Base-by-base conservation (phyloP, 352 stramenopile species). In the Peronospora destructor region DNA sequence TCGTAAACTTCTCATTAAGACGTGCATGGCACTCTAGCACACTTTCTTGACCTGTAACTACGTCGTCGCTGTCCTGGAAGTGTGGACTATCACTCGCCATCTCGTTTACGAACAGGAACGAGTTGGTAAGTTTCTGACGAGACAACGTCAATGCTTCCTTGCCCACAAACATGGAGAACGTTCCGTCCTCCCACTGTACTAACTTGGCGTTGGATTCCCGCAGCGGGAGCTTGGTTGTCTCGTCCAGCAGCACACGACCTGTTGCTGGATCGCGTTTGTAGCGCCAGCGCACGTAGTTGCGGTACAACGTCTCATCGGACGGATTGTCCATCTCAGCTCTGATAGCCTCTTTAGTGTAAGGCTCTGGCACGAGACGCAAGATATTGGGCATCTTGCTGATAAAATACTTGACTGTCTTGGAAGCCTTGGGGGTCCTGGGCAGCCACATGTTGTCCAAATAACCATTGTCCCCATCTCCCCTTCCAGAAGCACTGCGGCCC, bases 371-470 rank as follows among this genome's bases (percentile, higher is more conserved):
- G 16, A 93, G 74, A 0, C 82, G 76, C 30, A 93, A 49, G 51
- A 93, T 90, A 51, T 93, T 93, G 42, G 82, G 82, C 72, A 90
- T 90, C 63, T 90, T 87, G 35, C 63, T 78, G 50, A 90, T 78
- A 42, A 83, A 91, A 47, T 76, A 66, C 42, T 72, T 72, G 47
- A 77, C 64, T 3, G 61, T 64, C 59, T 82, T 85, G 39, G 71
- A 40, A 7, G 75, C 75, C 33, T 82, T 87, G n/a, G 82, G 79
- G 6, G 75, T 87, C 57, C 71, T 84, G 34, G 82, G 82, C 17
- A 93, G 58, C 73, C 76, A 88, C 37, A 93, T 69, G 36, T 80
- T 80, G 53, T 74, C 76, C 13, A 45, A 63, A 14, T 67, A 64
- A 14, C 58, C 50, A 49, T 58, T 66, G 47, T 66, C 58, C 17